Evolutionary conservation across 495 filamentous ascomycete genomes (phyloP).

Genomic region (Amorphotheca resinae): DNA sequence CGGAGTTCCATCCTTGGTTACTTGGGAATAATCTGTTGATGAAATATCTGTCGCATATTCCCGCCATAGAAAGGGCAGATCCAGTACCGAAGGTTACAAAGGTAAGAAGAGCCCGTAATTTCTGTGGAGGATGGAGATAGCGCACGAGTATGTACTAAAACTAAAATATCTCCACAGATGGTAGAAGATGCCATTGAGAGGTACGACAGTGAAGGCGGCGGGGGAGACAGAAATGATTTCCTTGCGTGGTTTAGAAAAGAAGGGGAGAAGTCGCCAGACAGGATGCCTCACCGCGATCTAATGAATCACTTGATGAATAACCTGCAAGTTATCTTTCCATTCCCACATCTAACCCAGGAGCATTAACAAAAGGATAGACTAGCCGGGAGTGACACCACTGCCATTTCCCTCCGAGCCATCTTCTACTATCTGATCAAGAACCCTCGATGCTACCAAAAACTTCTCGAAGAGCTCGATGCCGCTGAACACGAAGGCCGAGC

Average conservation of each 20-base stretch:
- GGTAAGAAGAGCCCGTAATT: too few species aligned
- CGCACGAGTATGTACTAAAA: too few species aligned
- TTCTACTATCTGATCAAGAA: conserved; percentile 40
- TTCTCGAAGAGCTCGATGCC: conserved; percentile 14
- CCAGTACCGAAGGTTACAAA: background rate
- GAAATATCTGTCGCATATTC: background rate
- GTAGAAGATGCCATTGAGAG: background rate
- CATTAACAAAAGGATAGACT: too few species aligned
- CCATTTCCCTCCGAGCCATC: conserved; percentile 33
- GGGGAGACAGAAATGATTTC: background rate
- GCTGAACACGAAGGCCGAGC: background rate
- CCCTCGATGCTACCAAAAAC: conserved; percentile 24
- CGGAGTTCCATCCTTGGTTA: background rate
- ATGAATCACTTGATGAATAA: background rate
- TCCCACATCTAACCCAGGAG: too few species aligned
- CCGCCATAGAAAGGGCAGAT: too few species aligned
- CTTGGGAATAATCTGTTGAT: background rate
- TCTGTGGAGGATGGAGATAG: too few species aligned
- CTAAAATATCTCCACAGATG: background rate
- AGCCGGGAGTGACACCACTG: conserved; percentile 39
- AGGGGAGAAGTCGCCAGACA: background rate
- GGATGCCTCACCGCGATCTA: background rate
- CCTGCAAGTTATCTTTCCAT: background rate
- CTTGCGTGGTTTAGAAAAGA: background rate
- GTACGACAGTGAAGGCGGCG: background rate